Base-by-base conservation (phyloP, 139 green algal genomes). In the Coccomyxa sp. region DNA sequence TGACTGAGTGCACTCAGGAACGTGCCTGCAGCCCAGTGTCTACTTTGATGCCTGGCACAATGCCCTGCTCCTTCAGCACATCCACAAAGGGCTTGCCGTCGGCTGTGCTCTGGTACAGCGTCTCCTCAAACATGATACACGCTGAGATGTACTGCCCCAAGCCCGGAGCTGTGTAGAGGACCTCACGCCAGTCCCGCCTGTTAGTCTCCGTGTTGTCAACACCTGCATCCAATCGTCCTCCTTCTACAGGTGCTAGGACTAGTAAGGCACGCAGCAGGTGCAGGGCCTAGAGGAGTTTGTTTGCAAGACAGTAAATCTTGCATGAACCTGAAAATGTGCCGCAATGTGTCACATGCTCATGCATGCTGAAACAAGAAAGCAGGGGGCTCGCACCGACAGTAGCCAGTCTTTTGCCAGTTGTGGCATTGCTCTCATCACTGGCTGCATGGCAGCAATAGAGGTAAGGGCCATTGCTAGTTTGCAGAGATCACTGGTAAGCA, bases 121-220 rank as follows among this genome's bases (percentile, higher is more conserved):
- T 98, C 84, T 98, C 95, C 79, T 99, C 96, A 89, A 98, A 98
- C 91, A 99, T 93, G 89, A 99, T 99, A 75, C 87, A 87, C 27
- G 92, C 90, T 29, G 38, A 88, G 83, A 99, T 95, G 88, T 97
- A 97, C 85, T 99, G 82, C 41, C 96, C 95, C 41, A 99, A 85
- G 69, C 92, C 89, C 80, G 90, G 76, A 0, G 87, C 87, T 24
- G 90, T 95, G 85, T 94, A 93, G 34, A 98, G 88, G 81, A 95
- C 83, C 90, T 96, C 85, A 22, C 94, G 80, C 88, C 90, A 97
- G 40, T 82, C 88, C 24, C 91, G 80, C 34, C 94, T 83, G 86
- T 95, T 95, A 7, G 90, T 86, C 85, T 96, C 92, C 0, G 87
- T 95, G 90, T 97, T 97, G 34, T 97, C 93, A 24, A 97, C 82